Evolutionary conservation across 2,329 filamentous ascomycete genomes (phyloP).

Genomic region (Phaeosphaeria sp.): DNA sequence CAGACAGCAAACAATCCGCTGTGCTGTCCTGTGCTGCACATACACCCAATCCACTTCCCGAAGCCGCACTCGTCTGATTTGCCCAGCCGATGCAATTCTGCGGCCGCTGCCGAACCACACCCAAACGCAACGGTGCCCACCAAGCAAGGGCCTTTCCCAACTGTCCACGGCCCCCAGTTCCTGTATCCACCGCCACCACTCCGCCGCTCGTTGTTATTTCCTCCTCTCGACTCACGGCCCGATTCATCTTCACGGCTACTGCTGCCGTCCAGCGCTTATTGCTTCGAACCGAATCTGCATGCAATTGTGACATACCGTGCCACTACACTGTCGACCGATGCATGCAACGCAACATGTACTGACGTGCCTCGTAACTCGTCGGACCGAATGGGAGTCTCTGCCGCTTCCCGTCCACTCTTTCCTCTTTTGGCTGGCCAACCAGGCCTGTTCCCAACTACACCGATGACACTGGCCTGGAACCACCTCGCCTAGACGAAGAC

Average conservation of each 20-base stretch:
- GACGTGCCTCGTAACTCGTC: neutral
- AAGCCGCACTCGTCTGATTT: neutral
- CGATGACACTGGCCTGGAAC: neutral
- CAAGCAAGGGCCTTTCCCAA: too few relatives aligned
- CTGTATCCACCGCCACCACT: too few relatives aligned
- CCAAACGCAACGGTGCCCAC: neutral
- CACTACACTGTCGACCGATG: neutral
- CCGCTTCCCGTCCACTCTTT: neutral
- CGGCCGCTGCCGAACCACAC: neutral
- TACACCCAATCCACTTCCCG: neutral
- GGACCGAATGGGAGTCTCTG: neutral
- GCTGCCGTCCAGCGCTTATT: neutral
- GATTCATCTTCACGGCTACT: neutral
- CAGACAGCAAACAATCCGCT: neutral
- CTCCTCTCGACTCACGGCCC: too few relatives aligned
- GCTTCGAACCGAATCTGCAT: neutral
- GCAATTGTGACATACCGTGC: neutral
- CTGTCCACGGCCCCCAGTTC: too few relatives aligned
- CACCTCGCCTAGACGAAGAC: neutral
- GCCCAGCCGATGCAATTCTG: neutral
- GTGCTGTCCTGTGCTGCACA: too few relatives aligned
- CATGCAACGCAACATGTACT: neutral
- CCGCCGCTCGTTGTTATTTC: too few relatives aligned
- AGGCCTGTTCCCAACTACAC: neutral
- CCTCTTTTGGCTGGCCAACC: neutral